A percentile compares a stretch with the other conserved stretches of the same genome.
These are phyloP conservation scores for Puccinia polysora DNA, from an alignment of 1,284 basidiomycete genomes.

Conservation along the genomic window DNA sequence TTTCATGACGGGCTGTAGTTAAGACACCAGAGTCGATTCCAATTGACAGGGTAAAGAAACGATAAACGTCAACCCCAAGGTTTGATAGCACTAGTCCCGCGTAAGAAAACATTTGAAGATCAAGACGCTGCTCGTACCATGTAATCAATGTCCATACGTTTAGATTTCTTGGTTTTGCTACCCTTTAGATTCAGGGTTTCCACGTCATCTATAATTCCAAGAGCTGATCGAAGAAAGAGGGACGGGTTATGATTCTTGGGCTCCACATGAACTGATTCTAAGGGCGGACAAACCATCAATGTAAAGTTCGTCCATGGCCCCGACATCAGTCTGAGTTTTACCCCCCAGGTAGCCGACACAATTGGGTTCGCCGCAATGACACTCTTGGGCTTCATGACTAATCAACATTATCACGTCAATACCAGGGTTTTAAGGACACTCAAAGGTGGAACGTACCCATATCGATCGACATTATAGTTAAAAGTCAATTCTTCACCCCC, in stretches of 20 bases:
- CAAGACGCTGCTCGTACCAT: slow-evolving; percentile 58
- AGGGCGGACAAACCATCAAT: slow-evolving; percentile 67
- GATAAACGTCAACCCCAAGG: too few species aligned
- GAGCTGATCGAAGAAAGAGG: slow-evolving; percentile 59
- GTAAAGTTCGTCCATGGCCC: slow-evolving; percentile 85
- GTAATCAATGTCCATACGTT: slow-evolving; percentile 91
- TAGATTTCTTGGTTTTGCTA: slow-evolving; percentile 80
- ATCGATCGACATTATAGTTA: slow-evolving; percentile 99
- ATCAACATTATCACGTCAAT: too few species aligned
- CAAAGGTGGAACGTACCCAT: slow-evolving; percentile 66
- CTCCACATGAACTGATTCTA: not conserved
- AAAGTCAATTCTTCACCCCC: slow-evolving; percentile 92
- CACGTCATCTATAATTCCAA: slow-evolving; percentile 89
- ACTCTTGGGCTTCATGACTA: slow-evolving; percentile 89
- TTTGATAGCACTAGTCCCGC: too few species aligned
- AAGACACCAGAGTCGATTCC: too few species aligned
- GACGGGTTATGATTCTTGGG: not conserved
- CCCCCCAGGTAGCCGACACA: slow-evolving; percentile 95
- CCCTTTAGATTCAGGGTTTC: slow-evolving; percentile 73
- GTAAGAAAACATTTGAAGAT: too few species aligned
- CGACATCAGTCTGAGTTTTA: slow-evolving; percentile 96
- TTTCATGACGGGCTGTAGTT: slow-evolving; percentile 61
- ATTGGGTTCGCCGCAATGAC: slow-evolving; percentile 92
- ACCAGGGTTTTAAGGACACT: too few species aligned
- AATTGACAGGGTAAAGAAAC: slow-evolving; percentile 27